Evolutionary conservation across 441 rosid species (phyloP).

Genomic region (Adansonia grandidieri): DNA sequence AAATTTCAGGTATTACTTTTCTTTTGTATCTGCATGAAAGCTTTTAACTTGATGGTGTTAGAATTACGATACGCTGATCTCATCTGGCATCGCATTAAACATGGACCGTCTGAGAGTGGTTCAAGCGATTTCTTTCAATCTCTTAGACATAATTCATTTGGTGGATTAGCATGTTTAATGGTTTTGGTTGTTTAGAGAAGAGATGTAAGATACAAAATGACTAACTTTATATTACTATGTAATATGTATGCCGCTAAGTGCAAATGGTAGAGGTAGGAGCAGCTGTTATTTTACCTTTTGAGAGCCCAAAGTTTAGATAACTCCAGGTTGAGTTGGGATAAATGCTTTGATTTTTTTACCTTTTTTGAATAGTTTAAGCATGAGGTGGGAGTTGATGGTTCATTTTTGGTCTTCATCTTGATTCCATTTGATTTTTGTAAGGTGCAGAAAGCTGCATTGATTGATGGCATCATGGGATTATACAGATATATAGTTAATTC

Average conservation of each 20-base stretch:
- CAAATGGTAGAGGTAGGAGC: not conserved
- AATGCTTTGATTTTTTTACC: slow-evolving; percentile 6
- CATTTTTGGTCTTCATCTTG: not conserved
- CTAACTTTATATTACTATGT: not conserved
- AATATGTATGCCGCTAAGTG: not conserved
- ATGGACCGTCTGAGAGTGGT: not conserved
- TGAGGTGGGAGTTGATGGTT: not conserved
- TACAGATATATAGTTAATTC: not conserved
- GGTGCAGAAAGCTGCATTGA: not conserved
- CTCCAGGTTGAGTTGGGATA: not conserved
- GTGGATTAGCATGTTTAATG: not conserved
- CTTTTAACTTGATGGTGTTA: not conserved
- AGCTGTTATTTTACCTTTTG: not conserved
- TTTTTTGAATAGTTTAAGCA: not conserved
- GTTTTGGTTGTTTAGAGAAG: not conserved
- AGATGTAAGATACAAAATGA: not conserved
- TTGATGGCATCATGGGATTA: slow-evolving; percentile 14
- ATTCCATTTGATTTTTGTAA: not conserved
- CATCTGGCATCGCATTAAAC: not conserved
- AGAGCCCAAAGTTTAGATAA: not conserved
- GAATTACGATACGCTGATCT: not conserved
- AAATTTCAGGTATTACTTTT: slow-evolving; percentile 46
- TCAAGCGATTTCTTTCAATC: not conserved
- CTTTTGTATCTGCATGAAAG: not conserved
- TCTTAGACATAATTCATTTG: not conserved